phyloP scores from a whole-genome alignment of 2,329 filamentous ascomycete species.

The Myriangium duriaei region DNA sequence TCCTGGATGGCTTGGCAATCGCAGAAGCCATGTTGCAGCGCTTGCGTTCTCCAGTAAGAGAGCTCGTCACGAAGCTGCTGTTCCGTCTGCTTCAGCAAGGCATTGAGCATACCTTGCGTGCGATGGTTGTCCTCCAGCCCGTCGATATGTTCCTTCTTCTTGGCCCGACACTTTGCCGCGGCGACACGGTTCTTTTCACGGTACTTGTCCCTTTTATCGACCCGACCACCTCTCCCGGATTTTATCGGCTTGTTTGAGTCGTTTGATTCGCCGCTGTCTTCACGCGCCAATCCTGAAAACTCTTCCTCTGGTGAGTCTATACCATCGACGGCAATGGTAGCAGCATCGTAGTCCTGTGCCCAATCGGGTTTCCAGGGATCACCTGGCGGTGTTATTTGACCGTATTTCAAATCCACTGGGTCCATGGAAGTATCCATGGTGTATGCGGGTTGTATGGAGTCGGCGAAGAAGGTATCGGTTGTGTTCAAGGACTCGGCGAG shows the following conservation, averaged over 20 bases:
- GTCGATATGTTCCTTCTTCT: slow-evolving; percentile 48
- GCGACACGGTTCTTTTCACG: slow-evolving; percentile 60
- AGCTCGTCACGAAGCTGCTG: slow-evolving; percentile 22
- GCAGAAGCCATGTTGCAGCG: slow-evolving; percentile 22
- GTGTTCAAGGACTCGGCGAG: background rate
- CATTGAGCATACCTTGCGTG: slow-evolving; percentile 24
- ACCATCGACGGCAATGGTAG: too few species aligned
- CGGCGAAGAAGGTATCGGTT: background rate
- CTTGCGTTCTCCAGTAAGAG: slow-evolving; percentile 20
- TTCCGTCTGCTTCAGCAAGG: slow-evolving; percentile 19
- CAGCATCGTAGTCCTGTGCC: slow-evolving; percentile 11
- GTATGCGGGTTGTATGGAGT: background rate
- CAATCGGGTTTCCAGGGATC: slow-evolving; percentile 17
- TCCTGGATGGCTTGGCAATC: slow-evolving; percentile 20
- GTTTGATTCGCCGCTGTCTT: slow-evolving; percentile 9
- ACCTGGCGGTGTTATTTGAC: slow-evolving; percentile 28
- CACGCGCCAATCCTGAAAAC: too few species aligned
- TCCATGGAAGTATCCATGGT: slow-evolving; percentile 6
- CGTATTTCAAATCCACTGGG: slow-evolving; percentile 11
- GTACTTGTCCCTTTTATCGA: slow-evolving; percentile 43
- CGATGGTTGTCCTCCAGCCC: slow-evolving; percentile 36
- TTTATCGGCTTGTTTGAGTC: slow-evolving; percentile 8
- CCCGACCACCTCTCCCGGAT: slow-evolving; percentile 14
- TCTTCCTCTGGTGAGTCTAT: too few species aligned
- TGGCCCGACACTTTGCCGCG: slow-evolving; percentile 61